Evolutionary conservation across 108 stramenopile species (phyloP).

Genomic region (Skeletonema marinoi): DNA sequence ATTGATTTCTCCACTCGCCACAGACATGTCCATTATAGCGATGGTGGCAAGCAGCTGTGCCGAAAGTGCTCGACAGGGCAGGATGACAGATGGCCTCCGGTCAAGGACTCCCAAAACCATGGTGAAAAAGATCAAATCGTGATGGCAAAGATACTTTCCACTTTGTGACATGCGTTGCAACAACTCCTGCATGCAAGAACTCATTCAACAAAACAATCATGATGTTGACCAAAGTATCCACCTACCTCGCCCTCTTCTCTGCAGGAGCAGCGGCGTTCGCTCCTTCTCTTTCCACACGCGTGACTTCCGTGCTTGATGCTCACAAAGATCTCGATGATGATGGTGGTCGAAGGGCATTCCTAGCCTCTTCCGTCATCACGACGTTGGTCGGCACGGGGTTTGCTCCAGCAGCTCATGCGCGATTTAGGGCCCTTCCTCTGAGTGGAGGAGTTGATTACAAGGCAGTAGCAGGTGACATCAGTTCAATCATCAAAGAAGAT

Average conservation of each 20-base stretch:
- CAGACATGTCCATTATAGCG: no score
- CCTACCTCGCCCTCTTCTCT: conserved; percentile 1
- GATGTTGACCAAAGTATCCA: not conserved
- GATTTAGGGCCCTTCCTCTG: not conserved
- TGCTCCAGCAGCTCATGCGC: not conserved
- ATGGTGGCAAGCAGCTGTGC: no score
- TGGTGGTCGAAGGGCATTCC: conserved; percentile 6
- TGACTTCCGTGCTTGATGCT: not conserved
- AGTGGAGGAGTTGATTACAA: conserved; percentile 9
- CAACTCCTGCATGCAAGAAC: not conserved
- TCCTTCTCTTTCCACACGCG: not conserved
- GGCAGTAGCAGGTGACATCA: conserved; percentile 54
- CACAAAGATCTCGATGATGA: not conserved
- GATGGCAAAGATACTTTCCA: not conserved
- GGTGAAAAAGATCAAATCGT: not conserved
- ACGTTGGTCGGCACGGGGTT: not conserved
- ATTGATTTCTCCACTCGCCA: no score
- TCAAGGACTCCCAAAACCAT: not conserved
- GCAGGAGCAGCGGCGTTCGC: not conserved
- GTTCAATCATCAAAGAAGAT: conserved; percentile 44
- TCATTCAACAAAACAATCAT: not conserved
- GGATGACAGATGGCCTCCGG: no score
- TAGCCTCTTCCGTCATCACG: conserved; percentile 1
- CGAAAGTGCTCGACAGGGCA: no score
- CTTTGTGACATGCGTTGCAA: no score